phyloP scores from a whole-genome alignment of 2,329 filamentous ascomycete species.

The Penicillium sp. region DNA sequence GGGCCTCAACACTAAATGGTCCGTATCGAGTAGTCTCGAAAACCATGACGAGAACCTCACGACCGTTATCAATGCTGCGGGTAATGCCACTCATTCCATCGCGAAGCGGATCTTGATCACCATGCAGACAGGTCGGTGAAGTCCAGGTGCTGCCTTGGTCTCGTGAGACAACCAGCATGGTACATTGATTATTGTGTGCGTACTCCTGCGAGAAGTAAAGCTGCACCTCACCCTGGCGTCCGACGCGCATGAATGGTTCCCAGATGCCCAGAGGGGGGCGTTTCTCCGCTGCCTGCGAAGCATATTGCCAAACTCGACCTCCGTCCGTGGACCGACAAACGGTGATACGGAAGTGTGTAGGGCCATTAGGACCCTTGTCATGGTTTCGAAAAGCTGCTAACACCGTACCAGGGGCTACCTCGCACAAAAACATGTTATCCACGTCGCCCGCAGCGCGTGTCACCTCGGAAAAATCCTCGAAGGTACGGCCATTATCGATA shows the following conservation, averaged over 20 bases:
- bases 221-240: conserved; percentile 42
- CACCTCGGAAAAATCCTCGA: conserved; percentile 46
- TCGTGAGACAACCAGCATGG: conserved; percentile 48
- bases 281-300: conserved; percentile 48
- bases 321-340: conserved; percentile 50
- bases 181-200: conserved; percentile 49
- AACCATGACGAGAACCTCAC: conserved; percentile 46
- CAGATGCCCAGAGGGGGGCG: conserved; percentile 43
- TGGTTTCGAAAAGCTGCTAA: conserved; percentile 54
- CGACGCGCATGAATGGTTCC: conserved; percentile 53
- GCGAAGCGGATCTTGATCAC: conserved; percentile 37
- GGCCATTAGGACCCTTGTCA: conserved; percentile 37
- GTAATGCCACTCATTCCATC: conserved; percentile 49
- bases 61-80: conserved; percentile 32
- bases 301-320: conserved; percentile 46
- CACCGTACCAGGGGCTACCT: conserved; percentile 37
- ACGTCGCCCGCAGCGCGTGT: conserved; percentile 46
- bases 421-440: conserved; percentile 51
- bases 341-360: conserved; percentile 51
- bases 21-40: conserved; percentile 48
- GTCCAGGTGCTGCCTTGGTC: conserved; percentile 48
- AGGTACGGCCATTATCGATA: conserved; percentile 45
- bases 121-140: conserved; percentile 43
- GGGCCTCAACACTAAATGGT: conserved; percentile 47
- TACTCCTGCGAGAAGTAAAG: conserved; percentile 51